These are phyloP conservation scores for Penicillium sp. DNA, from an alignment of 2,329 filamentous ascomycete genomes.

Conservation along the genomic window DNA sequence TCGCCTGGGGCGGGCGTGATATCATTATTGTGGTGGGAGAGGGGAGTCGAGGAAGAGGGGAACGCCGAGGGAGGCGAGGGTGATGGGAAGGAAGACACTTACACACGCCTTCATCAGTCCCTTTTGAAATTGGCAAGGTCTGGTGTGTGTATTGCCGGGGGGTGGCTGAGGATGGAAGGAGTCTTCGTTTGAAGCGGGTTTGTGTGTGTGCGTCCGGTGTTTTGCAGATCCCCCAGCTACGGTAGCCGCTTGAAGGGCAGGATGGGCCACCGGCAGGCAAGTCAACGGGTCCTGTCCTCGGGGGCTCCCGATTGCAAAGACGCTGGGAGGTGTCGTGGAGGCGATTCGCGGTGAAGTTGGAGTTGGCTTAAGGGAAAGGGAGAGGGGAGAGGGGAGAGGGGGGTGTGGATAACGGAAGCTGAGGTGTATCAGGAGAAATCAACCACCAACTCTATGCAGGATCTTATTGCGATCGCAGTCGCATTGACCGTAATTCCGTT, in stretches of 20 bases:
- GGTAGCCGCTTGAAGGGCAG: slow-evolving; percentile 12
- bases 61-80: slow-evolving; percentile 1
- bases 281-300: too few species aligned
- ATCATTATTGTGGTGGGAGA: slow-evolving; percentile 25
- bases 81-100: slow-evolving; percentile 4
- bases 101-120: slow-evolving; percentile 31
- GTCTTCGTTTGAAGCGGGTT: slow-evolving; percentile 13
- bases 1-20: slow-evolving; percentile 21
- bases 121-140: slow-evolving; percentile 19
- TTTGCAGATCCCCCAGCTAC: slow-evolving; percentile 17
- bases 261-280: slow-evolving; percentile 4
- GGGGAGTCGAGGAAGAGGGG: slow-evolving; percentile 1
- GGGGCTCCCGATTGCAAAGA: too few species aligned
- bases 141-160: slow-evolving; percentile 2
- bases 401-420: slow-evolving; percentile 22
- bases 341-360: too few species aligned
- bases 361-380: slow-evolving; percentile 1
- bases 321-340: too few species aligned
- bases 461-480: too few species aligned
- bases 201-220: slow-evolving; percentile 20
- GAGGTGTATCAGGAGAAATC: slow-evolving; percentile 15
- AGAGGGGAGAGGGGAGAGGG: slow-evolving; percentile 9
- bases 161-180: too few species aligned
- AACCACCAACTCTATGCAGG: neutral
- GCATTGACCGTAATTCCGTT: slow-evolving; percentile 6